Evolutionary conservation across 345 rosid species (phyloP), one percentile per base, ranked within the genome.

Genomic region (Geranium brycei): DNA sequence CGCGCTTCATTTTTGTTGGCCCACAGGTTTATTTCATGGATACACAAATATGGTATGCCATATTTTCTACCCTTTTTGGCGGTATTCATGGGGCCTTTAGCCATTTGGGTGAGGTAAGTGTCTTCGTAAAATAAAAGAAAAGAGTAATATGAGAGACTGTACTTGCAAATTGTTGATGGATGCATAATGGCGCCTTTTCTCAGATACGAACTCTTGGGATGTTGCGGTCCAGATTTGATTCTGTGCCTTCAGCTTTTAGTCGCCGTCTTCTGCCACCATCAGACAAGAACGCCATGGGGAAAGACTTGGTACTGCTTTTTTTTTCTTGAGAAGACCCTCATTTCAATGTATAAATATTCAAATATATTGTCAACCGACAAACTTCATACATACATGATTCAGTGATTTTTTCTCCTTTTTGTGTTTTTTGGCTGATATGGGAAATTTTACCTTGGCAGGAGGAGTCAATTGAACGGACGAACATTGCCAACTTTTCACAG

Each of bases 41-140:
- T 78, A 70, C 83, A 17, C 99, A 93, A 85, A 90, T 93, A 79
- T 93, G 99, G 99, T 93, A 93, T 75, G 81, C 96, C 77, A 93
- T 93, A 78, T 93, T 81, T 73, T 88, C 92, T 53, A 93, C 97
- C 62, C 83, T 93, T 32, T 85, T 86, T 81, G 99, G 99, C 61
- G 97, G 99, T 65, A 88, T 93, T 66, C 80, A 70, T 78, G 99
- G 99, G 77, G 97, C 97, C 65, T 83, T 90, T 78, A 88, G 91
- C 68, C 99, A 93, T 83, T 79, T 90, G 82, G 99, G 99, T 17
- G 96, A 93, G 96, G 99, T 93, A 68, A 75, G 80, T 78, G 58
- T 60, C 19, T 23, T 31, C 12, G 38, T 59, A 59, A 8, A 59
- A 19, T 12, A 12, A 17, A 17, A 5, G 12, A 4, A 19, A 59